Evolutionary conservation across 352 stramenopile genomes (phyloP).

Genomic region (Plasmopara halstedii): DNA sequence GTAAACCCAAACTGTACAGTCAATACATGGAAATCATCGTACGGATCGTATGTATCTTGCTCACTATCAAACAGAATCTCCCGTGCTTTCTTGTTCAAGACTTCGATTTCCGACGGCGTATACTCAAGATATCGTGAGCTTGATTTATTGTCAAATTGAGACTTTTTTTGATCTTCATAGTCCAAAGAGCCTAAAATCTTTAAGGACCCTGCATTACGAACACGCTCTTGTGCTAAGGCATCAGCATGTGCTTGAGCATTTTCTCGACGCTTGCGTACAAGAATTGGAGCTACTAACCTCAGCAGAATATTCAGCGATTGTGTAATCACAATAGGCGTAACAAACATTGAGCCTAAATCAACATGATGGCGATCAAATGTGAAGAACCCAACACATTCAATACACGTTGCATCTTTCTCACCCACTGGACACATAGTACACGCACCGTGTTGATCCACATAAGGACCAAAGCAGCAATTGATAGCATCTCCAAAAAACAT

Average conservation of each 20-base stretch:
- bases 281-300: conserved; percentile 50
- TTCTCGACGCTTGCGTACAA: conserved; percentile 63
- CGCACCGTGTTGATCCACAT: conserved; percentile 61
- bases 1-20: conserved; percentile 70
- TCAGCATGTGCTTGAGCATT: conserved; percentile 51
- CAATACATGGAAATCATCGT: conserved; percentile 66
- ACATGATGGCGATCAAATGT: conserved; percentile 81
- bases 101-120: conserved; percentile 47
- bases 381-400: conserved; percentile 72
- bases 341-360: conserved; percentile 80
- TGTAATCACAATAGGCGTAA: conserved; percentile 81
- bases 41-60: conserved; percentile 66
- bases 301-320: conserved; percentile 75
- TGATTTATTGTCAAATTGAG: conserved; percentile 69
- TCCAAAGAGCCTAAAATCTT: conserved; percentile 77
- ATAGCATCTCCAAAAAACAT: conserved; percentile 73
- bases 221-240: conserved; percentile 52
- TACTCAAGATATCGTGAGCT: conserved; percentile 62
- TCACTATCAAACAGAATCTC: conserved; percentile 67
- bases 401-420: conserved; percentile 56
- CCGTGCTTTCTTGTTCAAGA: conserved; percentile 58
- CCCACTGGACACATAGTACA: conserved; percentile 61
- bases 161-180: conserved; percentile 61
- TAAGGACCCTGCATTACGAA: conserved; percentile 62
- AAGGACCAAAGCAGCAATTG: conserved; percentile 85